A percentile compares a stretch with the other conserved stretches of the same genome.
Evolutionary conservation across 768 basidiomycete species (phyloP).

Genomic region (Hygrophorus russula): DNA sequence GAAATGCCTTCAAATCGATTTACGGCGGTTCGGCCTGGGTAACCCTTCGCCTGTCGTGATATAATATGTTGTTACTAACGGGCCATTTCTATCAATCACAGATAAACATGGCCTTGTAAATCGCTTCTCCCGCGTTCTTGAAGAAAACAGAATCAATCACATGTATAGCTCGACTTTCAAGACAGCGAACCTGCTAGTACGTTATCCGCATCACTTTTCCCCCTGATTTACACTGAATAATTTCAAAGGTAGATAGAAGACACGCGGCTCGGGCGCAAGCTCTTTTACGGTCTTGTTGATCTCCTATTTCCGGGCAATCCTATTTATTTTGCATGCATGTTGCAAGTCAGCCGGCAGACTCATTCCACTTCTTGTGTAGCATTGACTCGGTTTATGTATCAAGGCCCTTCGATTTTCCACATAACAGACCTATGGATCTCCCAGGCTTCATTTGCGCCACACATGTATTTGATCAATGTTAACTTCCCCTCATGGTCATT

Average conservation of each 20-base stretch:
- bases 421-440: too few species aligned
- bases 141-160: constrained; percentile 66
- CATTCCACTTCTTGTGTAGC: too few species aligned
- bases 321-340: neutral
- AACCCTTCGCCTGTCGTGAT: neutral
- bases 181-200: constrained; percentile 68
- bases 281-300: constrained; percentile 43
- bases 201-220: constrained; percentile 6
- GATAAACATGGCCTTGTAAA: constrained; percentile 75
- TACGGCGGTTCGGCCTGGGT: constrained; percentile 64
- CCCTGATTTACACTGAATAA: neutral
- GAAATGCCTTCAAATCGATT: constrained; percentile 67
- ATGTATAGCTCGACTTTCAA: constrained; percentile 82
- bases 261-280: constrained; percentile 46
- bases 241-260: constrained; percentile 40
- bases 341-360: neutral
- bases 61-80: neutral
- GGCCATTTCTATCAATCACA: constrained; percentile 11
- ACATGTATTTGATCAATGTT: too few species aligned
- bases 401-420: too few species aligned
- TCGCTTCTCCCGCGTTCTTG: constrained; percentile 63
- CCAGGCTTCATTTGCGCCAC: too few species aligned
- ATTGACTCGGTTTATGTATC: too few species aligned
- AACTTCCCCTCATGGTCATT: too few species aligned
- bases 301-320: neutral